Base-by-base conservation (phyloP, 129 eudicot species). In the Daucus carota region DNA sequence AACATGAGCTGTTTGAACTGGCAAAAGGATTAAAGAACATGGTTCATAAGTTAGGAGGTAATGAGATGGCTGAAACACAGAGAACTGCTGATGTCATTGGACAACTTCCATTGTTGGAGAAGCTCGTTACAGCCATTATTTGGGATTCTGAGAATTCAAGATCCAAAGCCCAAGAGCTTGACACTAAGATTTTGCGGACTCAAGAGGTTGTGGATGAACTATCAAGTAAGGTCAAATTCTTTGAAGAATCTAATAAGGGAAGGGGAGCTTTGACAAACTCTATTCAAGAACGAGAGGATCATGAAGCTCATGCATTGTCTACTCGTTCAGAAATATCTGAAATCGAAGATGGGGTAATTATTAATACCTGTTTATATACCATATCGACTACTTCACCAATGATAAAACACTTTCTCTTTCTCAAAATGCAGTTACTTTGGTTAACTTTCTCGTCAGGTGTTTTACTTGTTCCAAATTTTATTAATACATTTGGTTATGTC, bases 301-400 rank as follows among this genome's bases (percentile, higher is more conserved):
- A 80, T 72, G 83, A 80, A 82, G 70, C 85, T 77, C 79, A 89
- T 80, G 82, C 93, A 15, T 79, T 70, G 82, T 76, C 97, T 73
- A 59, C 87, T 81, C 76, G 78, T 62, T 81, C 99, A 42, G 99
- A 95, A 88, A 95, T 92, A 76, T 87, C 91, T 36, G 97, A 95
- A 82, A 77, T 89, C 69, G 97, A 95, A 72, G 97, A 92, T 62
- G 85, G 80, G 94, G 97, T 85, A 92, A 83, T 74, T 67, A 31
- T 70, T 66, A 66, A 71, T 84, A 59, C 50, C 24, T 41, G 69
- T 29, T 29, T 45, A 73, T 72, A 2, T 70, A 31, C 26, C 20
- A 32, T 76, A 70, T 70, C 34, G 41, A 38, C 42, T 38, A 75
- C 59, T 42, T 26, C 38, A 13, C 75, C 42, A 42, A 42, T 42